Base-by-base conservation (phyloP, 164 flowering plant genomes). In the Chimonanthus praecox region DNA sequence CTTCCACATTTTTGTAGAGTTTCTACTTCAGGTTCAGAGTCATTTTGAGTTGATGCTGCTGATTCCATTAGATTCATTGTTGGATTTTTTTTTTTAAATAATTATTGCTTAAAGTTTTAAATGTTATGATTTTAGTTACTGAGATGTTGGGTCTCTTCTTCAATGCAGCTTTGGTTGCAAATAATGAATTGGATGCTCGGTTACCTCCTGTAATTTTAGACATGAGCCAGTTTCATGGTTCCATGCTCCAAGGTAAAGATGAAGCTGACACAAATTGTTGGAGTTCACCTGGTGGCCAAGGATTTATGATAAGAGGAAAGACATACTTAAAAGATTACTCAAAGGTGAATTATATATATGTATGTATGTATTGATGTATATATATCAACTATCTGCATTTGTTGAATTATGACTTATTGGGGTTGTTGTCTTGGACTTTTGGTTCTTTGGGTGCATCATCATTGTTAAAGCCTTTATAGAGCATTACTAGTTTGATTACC, bases 301-400 rank as follows among this genome's bases (percentile, higher is more conserved):
- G 90, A 72, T 95, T 93, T 83, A 89, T 83, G 94, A 87, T 95
- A 43, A 84, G 99, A 74, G 98, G 98, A 68, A 92, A 90, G 82
- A 89, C 88, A 67, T 95, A 93, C 81, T 78, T 95, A 69, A 87
- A 85, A 75, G 99, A 95, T 72, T 82, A 76, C 76, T 71, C 84
- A 5, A 95, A 95, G 97, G 99, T 91, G 62, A 71, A 49, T n/a
- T 71, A 5, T 63, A 33, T 33, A 33, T 33, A 33, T 33, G 33
- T 1, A 33, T 33, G 33, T 33, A 33, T 33, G 33, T 33, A 33
- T 33, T 33, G 33, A 33, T 33, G 33, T 33, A 33, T 33, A 1
- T 68, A n/a, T 69, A 21, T 60, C 20, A 49, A 44, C 7, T 68
- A 62, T 65, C 58, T 18, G 18, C 47, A 16, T 61, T 71, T 50